phyloP scores from a whole-genome alignment of 139 green algal genomes.

The Tetraselmis striata region DNA sequence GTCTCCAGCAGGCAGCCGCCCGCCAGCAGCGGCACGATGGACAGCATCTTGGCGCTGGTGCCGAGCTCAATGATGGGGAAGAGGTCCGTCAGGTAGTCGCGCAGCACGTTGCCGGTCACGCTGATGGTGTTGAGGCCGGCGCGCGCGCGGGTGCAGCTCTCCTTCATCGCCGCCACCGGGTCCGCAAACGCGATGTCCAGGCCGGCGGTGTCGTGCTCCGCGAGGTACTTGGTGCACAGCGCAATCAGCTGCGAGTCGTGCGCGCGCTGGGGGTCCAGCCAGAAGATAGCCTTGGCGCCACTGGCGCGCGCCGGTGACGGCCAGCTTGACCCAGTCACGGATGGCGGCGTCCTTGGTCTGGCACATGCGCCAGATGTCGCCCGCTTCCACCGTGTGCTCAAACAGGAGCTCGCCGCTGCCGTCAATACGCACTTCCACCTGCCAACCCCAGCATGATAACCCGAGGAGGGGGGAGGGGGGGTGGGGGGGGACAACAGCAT shows the following conservation, averaged over 20 bases:
- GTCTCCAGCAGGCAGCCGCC: slow-evolving; percentile 26
- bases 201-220: slow-evolving; percentile 8
- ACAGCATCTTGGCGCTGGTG: slow-evolving; percentile 24
- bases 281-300: slow-evolving; percentile 14
- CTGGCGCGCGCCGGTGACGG: slow-evolving; percentile 6
- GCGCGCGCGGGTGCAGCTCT: neutral
- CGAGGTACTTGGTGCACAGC: slow-evolving; percentile 7
- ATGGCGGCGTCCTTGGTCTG: slow-evolving; percentile 20
- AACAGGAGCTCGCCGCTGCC: slow-evolving; percentile 3
- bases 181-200: slow-evolving; percentile 7
- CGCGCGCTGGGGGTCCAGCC: slow-evolving; percentile 14
- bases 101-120: slow-evolving; percentile 22
- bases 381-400: slow-evolving; percentile 8
- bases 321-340: slow-evolving; percentile 20
- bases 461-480: neutral
- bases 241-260: slow-evolving; percentile 17
- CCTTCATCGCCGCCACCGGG: slow-evolving; percentile 4
- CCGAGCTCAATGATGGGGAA: slow-evolving; percentile 28
- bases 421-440: slow-evolving; percentile 7
- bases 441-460: too few relatives aligned
- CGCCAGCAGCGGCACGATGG: slow-evolving; percentile 21
- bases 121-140: slow-evolving; percentile 19
- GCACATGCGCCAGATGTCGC: slow-evolving; percentile 22
- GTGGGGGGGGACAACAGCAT: too few relatives aligned
- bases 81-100: slow-evolving; percentile 25